Evolutionary conservation across 2,329 filamentous ascomycete genomes (phyloP).

Genomic region (Colletotrichum karsti): DNA sequence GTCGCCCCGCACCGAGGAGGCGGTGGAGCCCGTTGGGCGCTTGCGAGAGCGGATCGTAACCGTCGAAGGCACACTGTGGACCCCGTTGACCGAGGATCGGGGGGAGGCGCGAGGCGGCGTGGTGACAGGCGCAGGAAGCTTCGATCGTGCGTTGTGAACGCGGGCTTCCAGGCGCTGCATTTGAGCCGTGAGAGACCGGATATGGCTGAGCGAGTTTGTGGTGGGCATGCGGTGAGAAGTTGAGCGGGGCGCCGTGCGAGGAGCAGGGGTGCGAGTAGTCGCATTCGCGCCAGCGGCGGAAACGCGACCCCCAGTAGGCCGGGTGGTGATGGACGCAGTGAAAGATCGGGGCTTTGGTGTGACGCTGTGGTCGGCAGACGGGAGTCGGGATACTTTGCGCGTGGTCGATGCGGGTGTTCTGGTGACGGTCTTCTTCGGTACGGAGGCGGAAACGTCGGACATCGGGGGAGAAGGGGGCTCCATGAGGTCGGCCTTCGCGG

Average conservation of each 20-base stretch:
- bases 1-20: slow-evolving; percentile 58
- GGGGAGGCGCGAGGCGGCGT: slow-evolving; percentile 87
- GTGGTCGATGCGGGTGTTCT: slow-evolving; percentile 58
- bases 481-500: slow-evolving; percentile 66
- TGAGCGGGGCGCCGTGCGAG: slow-evolving; percentile 56
- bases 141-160: slow-evolving; percentile 90
- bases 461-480: slow-evolving; percentile 95
- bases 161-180: slow-evolving; percentile 97
- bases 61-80: slow-evolving; percentile 58
- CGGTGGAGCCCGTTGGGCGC: slow-evolving; percentile 66
- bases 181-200: slow-evolving; percentile 91
- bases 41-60: slow-evolving; percentile 76
- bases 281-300: slow-evolving; percentile 55
- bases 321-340: slow-evolving; percentile 44
- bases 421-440: slow-evolving; percentile 5
- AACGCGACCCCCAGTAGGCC: slow-evolving; percentile 43
- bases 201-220: slow-evolving; percentile 85
- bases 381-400: slow-evolving; percentile 50
- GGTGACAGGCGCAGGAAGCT: slow-evolving; percentile 81
- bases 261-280: slow-evolving; percentile 60
- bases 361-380: slow-evolving; percentile 42
- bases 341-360: slow-evolving; percentile 60
- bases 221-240: slow-evolving; percentile 60
- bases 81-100: slow-evolving; percentile 55
- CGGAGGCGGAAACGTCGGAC: slow-evolving; percentile 77